Evolutionary conservation across 2,329 filamentous ascomycete species (phyloP), one percentile per base, ranked within the genome.

Genomic region (Cadophora sp.): DNA sequence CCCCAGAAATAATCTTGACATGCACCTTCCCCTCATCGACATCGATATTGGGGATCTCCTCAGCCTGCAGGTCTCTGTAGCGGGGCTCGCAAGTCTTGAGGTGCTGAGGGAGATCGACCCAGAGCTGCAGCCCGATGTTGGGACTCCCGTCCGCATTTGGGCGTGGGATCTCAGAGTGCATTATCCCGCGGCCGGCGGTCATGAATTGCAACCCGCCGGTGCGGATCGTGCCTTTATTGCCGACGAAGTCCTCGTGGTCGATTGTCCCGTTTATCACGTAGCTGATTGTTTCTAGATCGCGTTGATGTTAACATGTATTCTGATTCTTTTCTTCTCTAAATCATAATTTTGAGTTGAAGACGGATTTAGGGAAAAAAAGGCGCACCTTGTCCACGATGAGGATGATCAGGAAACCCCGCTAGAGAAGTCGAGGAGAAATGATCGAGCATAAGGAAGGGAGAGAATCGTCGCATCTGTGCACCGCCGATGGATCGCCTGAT

Each of bases 401-500:
- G 85, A 75, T 97, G 94, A 77, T 97, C 94, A 0, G 94, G 94
- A 78, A 97, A 97, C 0, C 94, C 94, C 11, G 94, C 91, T 66
- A 92, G 93, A 1, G 90, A 89, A 62, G 87, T 86, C 73, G 96
- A 88, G 65, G 84, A 87, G 82, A 97, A 97, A 82, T 97, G 92
- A 78, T 98, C 95, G 55, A 97, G 91, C 94, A 98, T 97, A 51
- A 97, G 85, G 81, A 98, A 97, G 0, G 95, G 95, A 16, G 89
- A 92, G 79, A 98, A 91, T 82, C 96, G 93, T 76, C 90, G 89
- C 27, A 97, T 85, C 71, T 91, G 85, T 5, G 91, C 85, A 0
- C 93, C 97, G 72, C 95, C 95, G 72, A 98, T 91, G 50, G 92
- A 94, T 66, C 95, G 89, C 70, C 95, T 89, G 18, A 98, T 95